Evolutionary conservation across 768 basidiomycete species (phyloP), one percentile per base, ranked within the genome.

Genomic region (Postia placenta): DNA sequence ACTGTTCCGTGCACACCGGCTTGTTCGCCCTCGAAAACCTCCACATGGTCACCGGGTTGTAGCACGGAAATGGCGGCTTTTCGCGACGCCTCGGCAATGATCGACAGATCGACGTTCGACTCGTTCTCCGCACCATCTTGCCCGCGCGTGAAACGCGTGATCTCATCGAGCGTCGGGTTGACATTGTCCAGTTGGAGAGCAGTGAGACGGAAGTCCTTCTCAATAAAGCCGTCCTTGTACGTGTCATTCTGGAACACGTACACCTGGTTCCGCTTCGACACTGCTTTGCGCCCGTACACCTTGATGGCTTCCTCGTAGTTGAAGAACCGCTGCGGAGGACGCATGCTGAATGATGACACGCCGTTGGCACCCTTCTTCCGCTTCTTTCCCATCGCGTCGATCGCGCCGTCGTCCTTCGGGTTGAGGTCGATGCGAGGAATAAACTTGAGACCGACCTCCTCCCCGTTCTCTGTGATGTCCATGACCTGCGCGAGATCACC

Each of bases 391-490:
- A 28, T 43, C 9, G 33, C 42, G 54, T 75, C 81, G 24, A 80
- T 74, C 0, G 72, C 71, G 7, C 76, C 67, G 30, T 91, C 88
- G 50, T 96, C 93, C 48, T 85, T 81, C 26, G 95, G 95, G 50
- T 85, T 90, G 45, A 97, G 74, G 69, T 99, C 96, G 63, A 99
- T 96, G 60, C 96, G 88, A n/a, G 96, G 96, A 50, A 99, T 80
- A 62, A 96, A 92, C 63, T 91, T 87, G 58, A 98, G 75, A 0
- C 88, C 92, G 42, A 93, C 87, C 44, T 92, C 89, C 60, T 97
- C 94, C 46, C 90, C 86, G 50, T 90, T 91, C 68, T 97, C 90
- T 17, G 89, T 89, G 52, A 95, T 78, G 62, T 96, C 94, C 68
- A 95, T 75, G 43, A 99, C 91, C 64, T 96, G 93, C 1, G 96